These are phyloP conservation scores for Lasiosphaeria ovina DNA, from an alignment of 495 filamentous ascomycete genomes.

Conservation along the genomic window DNA sequence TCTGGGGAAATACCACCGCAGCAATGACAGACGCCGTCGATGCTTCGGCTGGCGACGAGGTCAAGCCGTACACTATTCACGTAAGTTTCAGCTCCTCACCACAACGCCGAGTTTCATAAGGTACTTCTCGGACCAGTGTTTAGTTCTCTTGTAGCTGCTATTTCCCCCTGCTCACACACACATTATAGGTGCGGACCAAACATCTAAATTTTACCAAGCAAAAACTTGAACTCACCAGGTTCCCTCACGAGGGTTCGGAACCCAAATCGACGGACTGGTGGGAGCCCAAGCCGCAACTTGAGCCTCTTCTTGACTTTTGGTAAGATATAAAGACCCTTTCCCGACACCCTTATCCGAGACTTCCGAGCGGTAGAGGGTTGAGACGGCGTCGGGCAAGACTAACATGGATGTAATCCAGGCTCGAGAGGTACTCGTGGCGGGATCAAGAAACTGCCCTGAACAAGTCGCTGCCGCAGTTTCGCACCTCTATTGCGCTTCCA, in stretches of 20 bases:
- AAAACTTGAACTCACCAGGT: constrained; percentile 54
- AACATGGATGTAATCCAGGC: constrained; percentile 36
- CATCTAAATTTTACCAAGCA: constrained; percentile 52
- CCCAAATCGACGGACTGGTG: constrained; percentile 43
- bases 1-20: not conserved
- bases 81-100: constrained; percentile 31
- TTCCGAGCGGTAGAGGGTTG: too few relatives aligned
- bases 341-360: too few relatives aligned
- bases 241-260: constrained; percentile 47
- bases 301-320: constrained; percentile 55
- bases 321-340: constrained; percentile 23
- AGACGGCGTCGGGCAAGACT: not conserved
- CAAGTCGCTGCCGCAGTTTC: constrained; percentile 56
- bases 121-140: too few relatives aligned
- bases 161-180: not conserved
- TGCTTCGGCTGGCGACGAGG: constrained; percentile 30
- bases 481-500: constrained; percentile 47
- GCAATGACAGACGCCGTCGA: constrained; percentile 11
- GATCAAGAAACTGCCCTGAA: constrained; percentile 55
- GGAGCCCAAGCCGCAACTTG: constrained; percentile 47
- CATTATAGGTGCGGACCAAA: constrained; percentile 44
- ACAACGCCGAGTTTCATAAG: too few relatives aligned
- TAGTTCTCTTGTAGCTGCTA: too few relatives aligned
- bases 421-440: constrained; percentile 62
- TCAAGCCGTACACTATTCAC: constrained; percentile 51